Evolutionary conservation across 176 grass and related monocot genomes (phyloP), one percentile per base, ranked within the genome.

Genomic region (barley (Hordeum vulgare)): DNA sequence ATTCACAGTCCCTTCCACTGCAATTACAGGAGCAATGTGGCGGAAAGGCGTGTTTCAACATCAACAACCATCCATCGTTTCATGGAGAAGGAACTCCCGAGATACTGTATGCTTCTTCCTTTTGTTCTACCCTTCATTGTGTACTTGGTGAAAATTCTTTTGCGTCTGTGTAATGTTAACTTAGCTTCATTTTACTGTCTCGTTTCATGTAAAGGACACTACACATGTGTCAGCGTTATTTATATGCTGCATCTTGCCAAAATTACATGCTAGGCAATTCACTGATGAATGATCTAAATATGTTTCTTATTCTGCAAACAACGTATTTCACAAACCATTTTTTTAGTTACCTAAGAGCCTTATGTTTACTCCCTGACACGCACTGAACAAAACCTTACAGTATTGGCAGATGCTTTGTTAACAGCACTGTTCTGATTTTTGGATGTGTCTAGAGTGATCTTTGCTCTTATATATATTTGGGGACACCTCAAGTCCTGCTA

Each of bases 31-130:
- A 86, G 53, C 73, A 74, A 47, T 94, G 92, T 82, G 86, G 89
- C 2, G 80, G 89, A 67, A 86, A 89, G 81, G 80, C 89, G 63
- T 94, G 92, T 68, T 94, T 94, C 45, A 17, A 86, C 63, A 89
- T 94, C 53, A 68, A 72, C 47, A 91, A 91, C 59, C 86, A 94
- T 74, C 89, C 89, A 0, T 63, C 49, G 18, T 84, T 77, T 81
- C 49, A 71, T 74, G 81, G 80, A 74, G 27, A 89, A 79, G 92
- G 89, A 14, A 84, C 81, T 69, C 80, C 86, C 0, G 84, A 94
- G 86, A 84, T 94, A 56, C 2, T 89, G 92, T 94, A 89, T 29
- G 88, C 37, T 71, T 49, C 34, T 58, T 6, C 24, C 36, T 65
- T 72, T 26, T 61, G 31, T 60, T 86, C 69, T 51, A 36, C 3